Evolutionary conservation across 2,329 filamentous ascomycete genomes (phyloP), one percentile per base, ranked within the genome.

Genomic region (Botryotinia narcissicola): DNA sequence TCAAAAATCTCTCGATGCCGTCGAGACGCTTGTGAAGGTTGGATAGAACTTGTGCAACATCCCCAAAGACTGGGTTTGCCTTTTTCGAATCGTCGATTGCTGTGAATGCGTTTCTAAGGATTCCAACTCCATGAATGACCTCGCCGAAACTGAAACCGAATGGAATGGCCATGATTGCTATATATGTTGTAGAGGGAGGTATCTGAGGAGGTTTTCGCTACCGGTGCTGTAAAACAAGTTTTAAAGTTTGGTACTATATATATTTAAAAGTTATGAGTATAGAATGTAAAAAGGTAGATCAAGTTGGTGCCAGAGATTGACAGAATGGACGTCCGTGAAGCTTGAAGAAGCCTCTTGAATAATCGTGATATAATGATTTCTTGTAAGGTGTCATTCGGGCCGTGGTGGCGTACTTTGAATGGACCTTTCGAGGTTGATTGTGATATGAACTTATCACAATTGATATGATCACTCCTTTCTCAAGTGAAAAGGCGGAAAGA

Each of bases 341-440:
- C 62, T 72, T 67, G 32, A 32, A 67, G 40, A 72, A 72, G 71
- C 63, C 62, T 48, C 71, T 61, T 72, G 71, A 60, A 59, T 68
- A 72, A 72, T 69, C 71, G 71, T 72, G 63, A 25, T 60, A 61
- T 69, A 35, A 51, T 60, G 32, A 48, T 72, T 59, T 69, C 48
- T 68, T 67, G 71, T 72, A 32, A 69, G 57, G 63, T 68, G 63
- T 72, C 71, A 72, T 72, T 72, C 71, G 61, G 40, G n/a, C 32
- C 51, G 71, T 68, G 54, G 42, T 54, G 40, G 44, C 48, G 35
- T n/a, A 54, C 46, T 71, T 46, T 42, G 35, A 51, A 62, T 51
- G 42, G 57, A 62, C 42, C 54, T 64, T 32, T 40, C 18, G 48
- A n/a, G 59, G n/a, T 29, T 70, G 67, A 46, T 44, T 61, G 68